phyloP scores from a whole-genome alignment of 208 protist species.

The Leishmania amazonensis region DNA sequence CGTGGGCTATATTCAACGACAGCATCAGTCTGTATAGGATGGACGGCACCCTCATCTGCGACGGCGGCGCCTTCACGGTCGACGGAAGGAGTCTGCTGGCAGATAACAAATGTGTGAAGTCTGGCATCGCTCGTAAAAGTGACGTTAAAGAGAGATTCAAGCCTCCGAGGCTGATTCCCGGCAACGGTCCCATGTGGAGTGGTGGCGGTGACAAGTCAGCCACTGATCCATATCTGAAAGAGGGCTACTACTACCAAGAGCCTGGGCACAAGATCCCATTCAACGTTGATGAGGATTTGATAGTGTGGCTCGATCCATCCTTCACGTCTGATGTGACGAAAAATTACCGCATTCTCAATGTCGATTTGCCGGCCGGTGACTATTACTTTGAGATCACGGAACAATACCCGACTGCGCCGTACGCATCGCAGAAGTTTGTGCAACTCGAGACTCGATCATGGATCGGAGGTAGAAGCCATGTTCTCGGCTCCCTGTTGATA shows the following conservation, averaged over 20 bases:
- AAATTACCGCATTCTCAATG: constrained; percentile 93
- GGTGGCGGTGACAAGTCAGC: constrained; percentile 34
- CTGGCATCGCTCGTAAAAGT: constrained; percentile 94
- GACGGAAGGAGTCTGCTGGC: constrained; percentile 30
- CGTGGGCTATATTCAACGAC: constrained; percentile 98
- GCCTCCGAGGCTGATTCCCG: constrained; percentile 33
- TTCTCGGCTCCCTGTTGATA: constrained; percentile 93
- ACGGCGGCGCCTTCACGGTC: constrained; percentile 63
- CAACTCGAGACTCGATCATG: constrained; percentile 91
- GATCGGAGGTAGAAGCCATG: constrained; percentile 95
- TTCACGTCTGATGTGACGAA: constrained; percentile 96
- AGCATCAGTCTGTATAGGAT: constrained; percentile 75
- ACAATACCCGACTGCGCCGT: constrained; percentile 84
- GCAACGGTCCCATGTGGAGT: constrained; percentile 46
- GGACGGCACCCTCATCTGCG: constrained; percentile 69
- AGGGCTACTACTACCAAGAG: constrained; percentile 84
- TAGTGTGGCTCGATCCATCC: constrained; percentile 97
- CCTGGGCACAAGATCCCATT: constrained; percentile 81
- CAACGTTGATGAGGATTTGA: constrained; percentile 95
- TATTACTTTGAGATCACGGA: constrained; percentile 93
- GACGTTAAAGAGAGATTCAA: constrained; percentile 89
- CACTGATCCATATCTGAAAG: constrained; percentile 64
- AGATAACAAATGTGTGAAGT: constrained; percentile 74
- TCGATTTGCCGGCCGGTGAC: constrained; percentile 76
- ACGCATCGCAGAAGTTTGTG: constrained; percentile 94